phyloP scores from a whole-genome alignment of 139 green algal species.

The Micromonas pusilla region DNA sequence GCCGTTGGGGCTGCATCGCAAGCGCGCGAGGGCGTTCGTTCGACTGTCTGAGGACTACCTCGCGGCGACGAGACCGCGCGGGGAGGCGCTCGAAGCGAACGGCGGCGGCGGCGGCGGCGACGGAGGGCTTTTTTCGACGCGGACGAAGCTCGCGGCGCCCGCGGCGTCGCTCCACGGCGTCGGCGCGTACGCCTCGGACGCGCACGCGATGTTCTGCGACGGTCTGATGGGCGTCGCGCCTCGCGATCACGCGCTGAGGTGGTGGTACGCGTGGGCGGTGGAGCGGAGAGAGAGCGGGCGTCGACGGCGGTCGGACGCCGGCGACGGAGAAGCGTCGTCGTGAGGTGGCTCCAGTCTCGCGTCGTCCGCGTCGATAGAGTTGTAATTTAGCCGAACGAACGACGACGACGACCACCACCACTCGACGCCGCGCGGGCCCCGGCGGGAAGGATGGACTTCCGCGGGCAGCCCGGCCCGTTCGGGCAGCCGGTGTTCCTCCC shows the following conservation, averaged over 20 bases:
- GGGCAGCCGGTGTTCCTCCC: not conserved
- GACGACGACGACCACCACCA: no score
- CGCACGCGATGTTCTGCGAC: conserved; percentile 24
- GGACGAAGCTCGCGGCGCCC: not conserved
- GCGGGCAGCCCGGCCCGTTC: not conserved
- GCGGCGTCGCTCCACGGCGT: conserved; percentile 13
- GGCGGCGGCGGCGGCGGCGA: not conserved
- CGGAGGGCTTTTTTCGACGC: not conserved
- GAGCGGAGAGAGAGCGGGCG: conserved; percentile 2
- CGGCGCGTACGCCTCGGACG: conserved; percentile 24
- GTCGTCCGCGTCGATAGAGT: no score
- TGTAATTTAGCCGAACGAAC: no score
- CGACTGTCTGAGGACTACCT: conserved; percentile 14
- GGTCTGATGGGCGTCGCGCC: conserved; percentile 2
- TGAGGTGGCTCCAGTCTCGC: no score
- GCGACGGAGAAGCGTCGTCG: not conserved
- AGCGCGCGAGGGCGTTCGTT: conserved; percentile 19
- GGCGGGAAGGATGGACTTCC: not conserved
- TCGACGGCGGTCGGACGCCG: no score
- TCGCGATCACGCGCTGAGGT: conserved; percentile 25
- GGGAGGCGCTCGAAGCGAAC: not conserved
- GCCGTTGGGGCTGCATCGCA: conserved; percentile 18
- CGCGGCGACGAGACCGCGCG: not conserved
- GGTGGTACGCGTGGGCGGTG: conserved; percentile 11
- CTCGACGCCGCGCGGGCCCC: no score